Evolutionary conservation across 371 early-diverging fungal species (phyloP), one percentile per base, ranked within the genome.

Genomic region (Amoeboradix gromovi): DNA sequence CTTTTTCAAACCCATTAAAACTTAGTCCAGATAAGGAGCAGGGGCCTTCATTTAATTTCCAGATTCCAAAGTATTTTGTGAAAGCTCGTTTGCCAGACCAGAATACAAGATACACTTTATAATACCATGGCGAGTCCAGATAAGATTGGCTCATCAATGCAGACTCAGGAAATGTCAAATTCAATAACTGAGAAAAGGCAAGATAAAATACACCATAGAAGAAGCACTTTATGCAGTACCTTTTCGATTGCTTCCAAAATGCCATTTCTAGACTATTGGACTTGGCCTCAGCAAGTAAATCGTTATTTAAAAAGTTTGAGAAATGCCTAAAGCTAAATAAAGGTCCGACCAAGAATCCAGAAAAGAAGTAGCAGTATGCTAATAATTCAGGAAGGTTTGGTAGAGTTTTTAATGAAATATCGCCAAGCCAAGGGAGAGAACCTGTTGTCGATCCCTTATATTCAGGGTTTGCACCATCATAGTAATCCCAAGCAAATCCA

Each of bases 301-400:
- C 66, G 80, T 77, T 72, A 1, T 76, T 71, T 32, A 84, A 72
- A 76, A 80, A 83, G 68, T 78, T 79, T 30, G 74, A 73, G 73
- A 84, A 87, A 22, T 82, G 75, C 17, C 79, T 78, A 73, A 82
- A 87, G 30, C 85, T 83, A 71, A 90, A 86, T 0, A 89, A 80
- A 0, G 95, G 94, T 0, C 94, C 95, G 0, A 86, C 85, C 17
- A 88, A 73, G 72, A 91, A 85, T 0, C 86, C 84, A 66, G 84
- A 83, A 76, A 90, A 93, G 77, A 87, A 95, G 73, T 86, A 87
- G 66, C 86, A 75, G 80, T 86, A 95, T 29, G 92, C 92, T 70
- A 87, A 79, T 72, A 79, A 91, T 66, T 83, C 88, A 30, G 87
- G 73, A 30, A 90, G 70, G 1, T 79, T 73, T 0, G 95, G 95